phyloP scores from a whole-genome alignment of 305 asterid genomes.

The Rubia peregrina region DNA sequence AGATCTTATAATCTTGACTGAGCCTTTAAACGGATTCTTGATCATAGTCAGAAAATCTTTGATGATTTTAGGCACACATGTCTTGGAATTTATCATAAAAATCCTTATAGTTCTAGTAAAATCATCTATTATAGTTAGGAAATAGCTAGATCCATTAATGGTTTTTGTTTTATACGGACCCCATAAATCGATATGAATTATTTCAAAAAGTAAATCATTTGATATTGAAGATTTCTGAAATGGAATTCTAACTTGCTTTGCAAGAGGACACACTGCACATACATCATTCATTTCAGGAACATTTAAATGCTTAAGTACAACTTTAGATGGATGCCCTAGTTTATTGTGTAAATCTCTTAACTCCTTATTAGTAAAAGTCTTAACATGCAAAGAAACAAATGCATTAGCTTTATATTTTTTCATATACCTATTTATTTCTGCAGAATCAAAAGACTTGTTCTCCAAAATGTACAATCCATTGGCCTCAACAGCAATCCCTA shows the following conservation, averaged over 20 bases:
- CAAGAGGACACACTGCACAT: not conserved
- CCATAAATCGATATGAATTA: not conserved
- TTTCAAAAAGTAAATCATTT: not conserved
- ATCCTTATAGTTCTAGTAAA: not conserved
- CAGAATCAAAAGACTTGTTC: not conserved
- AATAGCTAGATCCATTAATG: not conserved
- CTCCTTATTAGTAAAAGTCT: no score
- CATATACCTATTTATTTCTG: no score
- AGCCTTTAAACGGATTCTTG: no score
- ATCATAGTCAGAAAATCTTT: no score
- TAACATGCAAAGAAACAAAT: no score
- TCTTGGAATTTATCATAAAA: not conserved
- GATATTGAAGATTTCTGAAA: not conserved
- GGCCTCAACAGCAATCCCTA: not conserved
- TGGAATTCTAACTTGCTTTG: not conserved
- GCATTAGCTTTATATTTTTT: no score
- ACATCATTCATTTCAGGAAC: not conserved
- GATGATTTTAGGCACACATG: no score
- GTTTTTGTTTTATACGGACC: not conserved
- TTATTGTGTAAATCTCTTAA: not conserved
- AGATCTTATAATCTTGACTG: not conserved
- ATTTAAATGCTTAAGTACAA: no score
- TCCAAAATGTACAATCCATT: not conserved
- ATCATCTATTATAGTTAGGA: slow-evolving; percentile 3
- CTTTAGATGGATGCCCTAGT: no score